Evolutionary conservation across 1,284 basidiomycete species (phyloP).

Genomic region (Tranzscheliella williamsii): DNA sequence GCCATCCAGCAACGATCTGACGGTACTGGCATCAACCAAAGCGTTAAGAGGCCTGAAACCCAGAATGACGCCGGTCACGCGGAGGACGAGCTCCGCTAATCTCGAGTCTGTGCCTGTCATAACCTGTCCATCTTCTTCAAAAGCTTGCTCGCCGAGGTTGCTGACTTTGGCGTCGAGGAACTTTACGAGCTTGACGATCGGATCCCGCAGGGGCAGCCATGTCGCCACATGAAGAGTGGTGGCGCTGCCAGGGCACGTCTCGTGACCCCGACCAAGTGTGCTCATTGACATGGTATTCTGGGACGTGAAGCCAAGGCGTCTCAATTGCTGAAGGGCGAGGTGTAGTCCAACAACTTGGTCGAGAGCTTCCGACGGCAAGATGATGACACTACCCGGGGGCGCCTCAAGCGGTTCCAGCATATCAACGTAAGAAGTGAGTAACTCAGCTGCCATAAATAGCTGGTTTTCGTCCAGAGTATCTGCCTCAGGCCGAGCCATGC

Average conservation of each 20-base stretch:
- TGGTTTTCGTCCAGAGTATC: background rate
- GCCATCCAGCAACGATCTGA: constrained; percentile 3
- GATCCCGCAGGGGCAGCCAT: background rate
- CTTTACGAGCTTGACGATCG: background rate
- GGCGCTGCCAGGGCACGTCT: constrained; percentile 1
- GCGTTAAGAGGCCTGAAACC: constrained; percentile 4
- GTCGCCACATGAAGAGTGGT: background rate
- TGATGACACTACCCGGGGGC: background rate
- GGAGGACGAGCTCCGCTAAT: constrained; percentile 3
- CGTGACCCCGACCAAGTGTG: constrained; percentile 4
- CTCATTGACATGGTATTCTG: background rate
- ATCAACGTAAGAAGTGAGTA: constrained; percentile 18
- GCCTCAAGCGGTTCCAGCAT: constrained; percentile 4
- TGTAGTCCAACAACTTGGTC: constrained; percentile 13
- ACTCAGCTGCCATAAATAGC: background rate
- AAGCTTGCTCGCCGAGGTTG: background rate
- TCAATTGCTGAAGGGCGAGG: constrained; percentile 17
- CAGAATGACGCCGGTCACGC: constrained; percentile 7
- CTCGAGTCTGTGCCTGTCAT: too few relatives aligned
- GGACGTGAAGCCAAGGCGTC: constrained; percentile 8
- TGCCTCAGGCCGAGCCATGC: too few relatives aligned
- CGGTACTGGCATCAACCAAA: background rate
- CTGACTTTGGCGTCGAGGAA: background rate
- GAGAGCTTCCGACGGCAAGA: background rate
- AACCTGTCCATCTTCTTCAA: background rate